Evolutionary conservation across 2,329 filamentous ascomycete species (phyloP).

Genomic region (Fusarium sp.): DNA sequence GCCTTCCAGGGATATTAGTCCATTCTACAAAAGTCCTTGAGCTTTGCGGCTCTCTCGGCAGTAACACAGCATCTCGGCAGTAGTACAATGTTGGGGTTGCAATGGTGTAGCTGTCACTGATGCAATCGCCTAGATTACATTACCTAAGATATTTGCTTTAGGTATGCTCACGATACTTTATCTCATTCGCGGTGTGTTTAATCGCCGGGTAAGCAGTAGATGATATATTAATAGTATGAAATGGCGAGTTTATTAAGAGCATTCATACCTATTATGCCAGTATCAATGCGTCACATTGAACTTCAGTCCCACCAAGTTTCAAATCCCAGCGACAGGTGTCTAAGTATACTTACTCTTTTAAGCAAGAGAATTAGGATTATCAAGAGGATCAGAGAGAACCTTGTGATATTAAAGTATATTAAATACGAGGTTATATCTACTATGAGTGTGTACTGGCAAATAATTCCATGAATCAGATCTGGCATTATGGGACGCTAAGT

Average conservation of each 20-base stretch:
- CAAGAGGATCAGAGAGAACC: neutral
- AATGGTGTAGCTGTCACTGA: neutral
- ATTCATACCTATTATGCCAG: neutral
- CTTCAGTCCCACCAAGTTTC: neutral
- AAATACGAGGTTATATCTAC: neutral
- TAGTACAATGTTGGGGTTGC: neutral
- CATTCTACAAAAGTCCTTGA: neutral
- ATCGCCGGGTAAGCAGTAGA: neutral
- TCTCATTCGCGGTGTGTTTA: neutral
- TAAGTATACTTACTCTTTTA: neutral
- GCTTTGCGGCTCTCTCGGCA: neutral
- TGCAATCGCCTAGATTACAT: neutral
- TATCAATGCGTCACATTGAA: neutral
- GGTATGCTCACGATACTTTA: neutral
- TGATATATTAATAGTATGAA: neutral
- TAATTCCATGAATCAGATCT: neutral
- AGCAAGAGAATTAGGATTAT: neutral
- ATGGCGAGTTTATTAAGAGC: neutral
- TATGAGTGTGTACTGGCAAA: neutral
- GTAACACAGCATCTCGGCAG: neutral
- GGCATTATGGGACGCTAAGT: neutral
- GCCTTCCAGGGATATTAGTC: neutral
- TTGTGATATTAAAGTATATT: neutral
- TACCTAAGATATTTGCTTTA: neutral
- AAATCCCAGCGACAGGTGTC: neutral